These are phyloP conservation scores for Funneliformis caledonium DNA, from an alignment of 371 early-diverging fungal genomes.

Conservation along the genomic window DNA sequence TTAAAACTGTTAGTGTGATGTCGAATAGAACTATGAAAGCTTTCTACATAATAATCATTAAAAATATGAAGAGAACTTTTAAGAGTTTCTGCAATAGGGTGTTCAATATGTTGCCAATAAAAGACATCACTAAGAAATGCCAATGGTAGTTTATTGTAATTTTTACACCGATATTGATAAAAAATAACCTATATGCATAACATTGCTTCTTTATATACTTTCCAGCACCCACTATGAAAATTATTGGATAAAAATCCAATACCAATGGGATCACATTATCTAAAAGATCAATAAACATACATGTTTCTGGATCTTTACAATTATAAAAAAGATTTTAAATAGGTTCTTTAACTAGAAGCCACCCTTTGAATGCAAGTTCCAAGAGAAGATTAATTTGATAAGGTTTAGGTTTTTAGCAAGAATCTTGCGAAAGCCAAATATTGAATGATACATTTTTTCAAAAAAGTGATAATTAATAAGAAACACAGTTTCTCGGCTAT, in stretches of 20 bases:
- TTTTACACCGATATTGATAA: constrained; percentile 4
- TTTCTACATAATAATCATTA: no score
- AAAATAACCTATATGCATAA: neutral
- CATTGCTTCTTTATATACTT: constrained; percentile 23
- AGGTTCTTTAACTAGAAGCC: neutral
- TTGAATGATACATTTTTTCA: neutral
- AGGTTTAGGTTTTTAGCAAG: no score
- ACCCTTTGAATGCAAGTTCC: neutral
- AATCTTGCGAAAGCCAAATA: neutral
- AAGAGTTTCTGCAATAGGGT: constrained; percentile 12
- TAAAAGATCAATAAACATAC: constrained; percentile 19
- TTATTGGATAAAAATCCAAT: constrained; percentile 2
- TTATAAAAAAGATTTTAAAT: constrained; percentile 27
- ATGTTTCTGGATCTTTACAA: constrained; percentile 27
- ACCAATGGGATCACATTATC: constrained; percentile 12
- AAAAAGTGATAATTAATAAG: constrained; percentile 6
- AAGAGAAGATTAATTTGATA: neutral
- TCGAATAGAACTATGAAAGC: no score
- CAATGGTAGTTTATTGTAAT: no score
- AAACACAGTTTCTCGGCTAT: constrained; percentile 6
- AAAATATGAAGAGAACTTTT: neutral
- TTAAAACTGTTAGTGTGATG: no score
- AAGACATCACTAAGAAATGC: constrained; percentile 17
- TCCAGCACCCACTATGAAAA: neutral
- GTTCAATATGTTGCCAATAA: constrained; percentile 17